Percentiles rank a stretch among this genome's conserved stretches.
Conservation (phyloP, 225 moss, liverwort and hornwort species). For the Anthoceros angustus region DNA sequence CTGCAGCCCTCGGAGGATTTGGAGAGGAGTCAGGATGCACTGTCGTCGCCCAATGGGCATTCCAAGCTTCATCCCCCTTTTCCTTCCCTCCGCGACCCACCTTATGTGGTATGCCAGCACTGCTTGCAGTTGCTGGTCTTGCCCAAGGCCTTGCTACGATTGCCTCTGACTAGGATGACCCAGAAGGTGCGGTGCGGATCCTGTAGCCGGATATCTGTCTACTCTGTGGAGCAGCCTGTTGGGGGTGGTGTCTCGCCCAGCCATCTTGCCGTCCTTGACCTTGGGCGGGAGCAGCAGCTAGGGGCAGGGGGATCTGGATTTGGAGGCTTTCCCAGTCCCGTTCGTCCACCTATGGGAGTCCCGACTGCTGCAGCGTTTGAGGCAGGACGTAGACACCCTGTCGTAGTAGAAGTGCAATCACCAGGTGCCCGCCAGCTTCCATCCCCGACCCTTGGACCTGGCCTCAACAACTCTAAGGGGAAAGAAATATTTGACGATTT, state of each 20-base stretch:
- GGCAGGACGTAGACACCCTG: too few species aligned
- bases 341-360: too few species aligned
- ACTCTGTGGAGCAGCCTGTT: conserved; percentile 24
- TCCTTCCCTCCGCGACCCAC: conserved; percentile 53
- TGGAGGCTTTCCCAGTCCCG: too few species aligned
- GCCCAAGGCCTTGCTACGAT: conserved; percentile 39
- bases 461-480: not conserved
- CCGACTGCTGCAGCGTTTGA: too few species aligned
- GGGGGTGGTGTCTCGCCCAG: conserved; percentile 9
- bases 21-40: not conserved
- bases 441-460: too few species aligned
- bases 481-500: not conserved
- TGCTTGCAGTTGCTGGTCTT: conserved; percentile 53
- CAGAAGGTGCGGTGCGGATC: conserved; percentile 74
- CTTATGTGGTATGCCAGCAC: conserved; percentile 60
- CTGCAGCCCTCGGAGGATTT: not conserved
- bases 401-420: too few species aligned
- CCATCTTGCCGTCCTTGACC: conserved; percentile 25
- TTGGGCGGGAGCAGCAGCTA: conserved; percentile 12
- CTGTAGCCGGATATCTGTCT: conserved; percentile 56
- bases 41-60: not conserved
- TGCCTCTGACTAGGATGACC: conserved; percentile 24
- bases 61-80: conserved; percentile 33
- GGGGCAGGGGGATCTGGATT: conserved; percentile 6
- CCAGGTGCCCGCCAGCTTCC: too few species aligned